Percentiles rank a stretch among this genome's conserved stretches.
phyloP scores from a whole-genome alignment of 257 asterid species.

The Solanum megistacrolobum region DNA sequence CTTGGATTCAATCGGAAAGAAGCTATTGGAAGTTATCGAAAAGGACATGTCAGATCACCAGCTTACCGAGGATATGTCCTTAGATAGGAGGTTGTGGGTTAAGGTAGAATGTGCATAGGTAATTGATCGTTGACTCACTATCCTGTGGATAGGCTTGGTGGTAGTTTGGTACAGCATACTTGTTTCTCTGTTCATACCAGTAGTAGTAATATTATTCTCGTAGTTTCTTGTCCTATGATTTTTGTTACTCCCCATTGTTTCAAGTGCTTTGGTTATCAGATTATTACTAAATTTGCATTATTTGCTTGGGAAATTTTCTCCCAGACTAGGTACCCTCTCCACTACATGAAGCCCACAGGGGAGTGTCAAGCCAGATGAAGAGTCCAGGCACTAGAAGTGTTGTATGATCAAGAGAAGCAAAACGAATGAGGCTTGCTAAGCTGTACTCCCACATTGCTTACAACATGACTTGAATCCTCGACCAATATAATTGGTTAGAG shows the following conservation, averaged over 20 bases:
- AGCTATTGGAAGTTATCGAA: neutral
- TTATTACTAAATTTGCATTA: neutral
- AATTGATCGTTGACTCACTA: neutral
- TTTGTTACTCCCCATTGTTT: neutral
- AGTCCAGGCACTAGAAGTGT: no score
- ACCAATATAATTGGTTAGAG: no score
- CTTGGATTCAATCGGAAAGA: neutral
- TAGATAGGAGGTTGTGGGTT: no score
- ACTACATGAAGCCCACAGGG: neutral
- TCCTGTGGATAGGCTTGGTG: neutral
- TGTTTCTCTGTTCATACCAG: neutral
- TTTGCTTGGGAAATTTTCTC: no score
- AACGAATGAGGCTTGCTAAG: no score
- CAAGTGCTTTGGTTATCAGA: neutral
- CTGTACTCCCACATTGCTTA: no score
- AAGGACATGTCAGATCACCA: no score
- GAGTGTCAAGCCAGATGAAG: no score
- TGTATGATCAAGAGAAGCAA: neutral
- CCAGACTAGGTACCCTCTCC: no score
- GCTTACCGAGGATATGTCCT: neutral
- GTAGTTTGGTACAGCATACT: neutral
- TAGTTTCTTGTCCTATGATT: neutral
- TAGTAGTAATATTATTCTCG: neutral
- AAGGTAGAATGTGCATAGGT: neutral
- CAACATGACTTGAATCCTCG: no score